Percentiles rank a stretch among this genome's conserved stretches.
Conservation (phyloP, 1,284 basidiomycete species). For the Wallemia ichthyophaga region DNA sequence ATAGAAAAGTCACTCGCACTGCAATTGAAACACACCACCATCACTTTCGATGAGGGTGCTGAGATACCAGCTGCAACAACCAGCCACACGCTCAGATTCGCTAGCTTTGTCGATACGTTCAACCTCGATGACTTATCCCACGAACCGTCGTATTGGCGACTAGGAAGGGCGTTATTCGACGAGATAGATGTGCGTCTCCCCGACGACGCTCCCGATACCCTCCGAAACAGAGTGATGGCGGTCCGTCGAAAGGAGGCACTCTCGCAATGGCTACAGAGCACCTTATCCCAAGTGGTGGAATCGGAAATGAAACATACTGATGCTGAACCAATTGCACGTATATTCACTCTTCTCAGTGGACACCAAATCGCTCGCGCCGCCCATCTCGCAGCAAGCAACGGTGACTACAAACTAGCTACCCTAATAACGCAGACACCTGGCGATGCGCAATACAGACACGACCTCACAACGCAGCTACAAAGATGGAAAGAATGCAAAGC, state of each 20-base stretch:
- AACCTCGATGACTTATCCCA: slow-evolving; percentile 38
- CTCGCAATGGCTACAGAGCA: slow-evolving; percentile 54
- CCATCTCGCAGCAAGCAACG: slow-evolving; percentile 38
- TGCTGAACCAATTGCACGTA: slow-evolving; percentile 21
- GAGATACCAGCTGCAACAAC: slow-evolving; percentile 30
- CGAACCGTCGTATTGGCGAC: slow-evolving; percentile 51
- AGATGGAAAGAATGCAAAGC: slow-evolving; percentile 55
- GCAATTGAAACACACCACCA: slow-evolving; percentile 43
- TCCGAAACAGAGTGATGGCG: slow-evolving; percentile 27
- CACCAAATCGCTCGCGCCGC: slow-evolving; percentile 64
- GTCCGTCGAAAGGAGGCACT: slow-evolving; percentile 53
- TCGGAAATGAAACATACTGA: slow-evolving; percentile 30
- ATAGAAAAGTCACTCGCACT: slow-evolving; percentile 30
- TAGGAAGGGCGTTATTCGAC: slow-evolving; percentile 79
- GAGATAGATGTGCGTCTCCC: slow-evolving; percentile 34
- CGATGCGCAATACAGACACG: slow-evolving; percentile 40
- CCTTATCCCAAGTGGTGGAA: slow-evolving; percentile 43
- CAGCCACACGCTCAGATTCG: slow-evolving; percentile 33
- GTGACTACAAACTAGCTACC: slow-evolving; percentile 61
- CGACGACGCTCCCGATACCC: slow-evolving; percentile 24
- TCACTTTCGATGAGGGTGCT: slow-evolving; percentile 24
- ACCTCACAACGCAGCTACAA: slow-evolving; percentile 44
- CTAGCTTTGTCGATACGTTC: slow-evolving; percentile 44
- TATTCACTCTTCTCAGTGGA: slow-evolving; percentile 57
- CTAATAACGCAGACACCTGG: slow-evolving; percentile 71